phyloP scores from a whole-genome alignment of 257 asterid genomes.

The Jaltomata sinuosa region DNA sequence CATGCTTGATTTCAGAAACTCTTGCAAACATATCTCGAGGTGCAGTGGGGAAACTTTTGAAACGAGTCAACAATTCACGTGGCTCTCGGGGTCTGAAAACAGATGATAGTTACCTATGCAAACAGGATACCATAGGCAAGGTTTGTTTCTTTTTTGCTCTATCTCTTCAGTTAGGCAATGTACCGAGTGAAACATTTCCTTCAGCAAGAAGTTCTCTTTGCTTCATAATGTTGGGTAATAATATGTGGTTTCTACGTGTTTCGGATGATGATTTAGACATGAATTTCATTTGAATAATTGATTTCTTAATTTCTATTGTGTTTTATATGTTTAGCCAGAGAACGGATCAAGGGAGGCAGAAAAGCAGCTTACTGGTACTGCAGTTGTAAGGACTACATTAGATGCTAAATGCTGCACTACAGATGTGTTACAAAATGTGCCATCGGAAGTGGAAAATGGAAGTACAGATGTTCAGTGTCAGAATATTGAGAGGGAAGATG shows the following conservation, averaged over 20 bases:
- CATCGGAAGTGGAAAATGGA: conserved; percentile 8
- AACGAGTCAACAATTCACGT: conserved; percentile 36
- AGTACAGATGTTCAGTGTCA: background rate
- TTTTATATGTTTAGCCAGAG: conserved; percentile 30
- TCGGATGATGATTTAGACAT: background rate
- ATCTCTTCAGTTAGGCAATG: background rate
- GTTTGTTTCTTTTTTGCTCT: conserved; percentile 16
- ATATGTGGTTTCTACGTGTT: background rate
- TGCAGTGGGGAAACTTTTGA: conserved; percentile 59
- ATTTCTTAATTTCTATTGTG: background rate
- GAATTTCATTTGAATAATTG: background rate
- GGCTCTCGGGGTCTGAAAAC: conserved; percentile 31
- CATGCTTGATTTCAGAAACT: conserved; percentile 39
- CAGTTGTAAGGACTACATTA: conserved; percentile 7
- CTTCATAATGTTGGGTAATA: background rate
- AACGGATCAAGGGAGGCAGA: conserved; percentile 13
- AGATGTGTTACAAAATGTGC: conserved; percentile 24
- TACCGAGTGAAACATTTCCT: background rate
- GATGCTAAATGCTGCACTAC: conserved; percentile 19
- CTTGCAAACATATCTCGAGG: conserved; percentile 57
- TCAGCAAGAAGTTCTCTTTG: background rate
- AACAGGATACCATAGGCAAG: conserved; percentile 25
- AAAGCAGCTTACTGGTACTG: conserved; percentile 4
- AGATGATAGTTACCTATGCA: conserved; percentile 48
- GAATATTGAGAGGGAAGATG: conserved; percentile 28